Evolutionary conservation across 2,329 filamentous ascomycete genomes (phyloP).

Genomic region (Lachnellula arida): DNA sequence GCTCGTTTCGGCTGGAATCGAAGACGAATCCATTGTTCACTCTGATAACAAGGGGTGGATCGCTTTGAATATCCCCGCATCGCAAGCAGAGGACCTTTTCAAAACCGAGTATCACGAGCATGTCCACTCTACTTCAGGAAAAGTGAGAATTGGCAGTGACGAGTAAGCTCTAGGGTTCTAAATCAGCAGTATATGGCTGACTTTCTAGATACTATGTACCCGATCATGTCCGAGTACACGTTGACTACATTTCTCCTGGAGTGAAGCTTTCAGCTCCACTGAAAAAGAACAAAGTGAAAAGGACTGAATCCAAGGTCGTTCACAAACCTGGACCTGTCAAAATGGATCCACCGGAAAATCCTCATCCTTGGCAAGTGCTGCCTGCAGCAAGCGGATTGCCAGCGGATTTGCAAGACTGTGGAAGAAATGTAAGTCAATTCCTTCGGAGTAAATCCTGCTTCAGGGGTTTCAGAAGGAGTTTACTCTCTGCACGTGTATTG

Average conservation of each 20-base stretch:
- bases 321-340: slow-evolving; percentile 7
- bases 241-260: slow-evolving; percentile 45
- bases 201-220: slow-evolving; percentile 36
- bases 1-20: slow-evolving; percentile 33
- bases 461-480: no score
- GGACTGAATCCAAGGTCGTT: background rate
- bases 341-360: background rate
- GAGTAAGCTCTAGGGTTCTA: slow-evolving; percentile 22
- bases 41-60: slow-evolving; percentile 33
- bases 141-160: slow-evolving; percentile 32
- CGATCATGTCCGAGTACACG: slow-evolving; percentile 35
- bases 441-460: no score
- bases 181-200: background rate
- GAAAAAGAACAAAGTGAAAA: slow-evolving; percentile 10
- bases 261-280: slow-evolving; percentile 33
- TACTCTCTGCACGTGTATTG: slow-evolving; percentile 41
- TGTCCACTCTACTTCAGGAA: slow-evolving; percentile 28
- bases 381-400: slow-evolving; percentile 5
- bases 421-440: slow-evolving; percentile 46
- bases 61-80: slow-evolving; percentile 32
- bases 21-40: slow-evolving; percentile 29
- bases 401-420: slow-evolving; percentile 37
- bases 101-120: slow-evolving; percentile 34
- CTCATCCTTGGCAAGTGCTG: background rate
- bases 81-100: slow-evolving; percentile 33